Conservation (phyloP, 1,139 yeast species). For the Hansenula lynferdii region DNA sequence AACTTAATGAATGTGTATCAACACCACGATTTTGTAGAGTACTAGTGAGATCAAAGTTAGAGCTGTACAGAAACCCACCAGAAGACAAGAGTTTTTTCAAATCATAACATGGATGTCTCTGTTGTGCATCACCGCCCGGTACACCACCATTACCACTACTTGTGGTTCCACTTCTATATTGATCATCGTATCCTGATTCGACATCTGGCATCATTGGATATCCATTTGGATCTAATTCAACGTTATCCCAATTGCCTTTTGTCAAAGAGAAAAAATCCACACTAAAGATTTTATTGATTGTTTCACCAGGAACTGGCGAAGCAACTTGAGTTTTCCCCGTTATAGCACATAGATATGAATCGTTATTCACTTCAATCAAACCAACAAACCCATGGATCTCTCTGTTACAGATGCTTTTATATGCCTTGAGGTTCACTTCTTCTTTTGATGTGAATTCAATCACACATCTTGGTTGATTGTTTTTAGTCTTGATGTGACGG, state of each 20-base stretch:
- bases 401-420: conserved; percentile 44
- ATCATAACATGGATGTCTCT: conserved; percentile 83
- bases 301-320: conserved; percentile 70
- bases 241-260: conserved; percentile 73
- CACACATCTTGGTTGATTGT: conserved; percentile 37
- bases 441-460: conserved; percentile 45
- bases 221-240: conserved; percentile 62
- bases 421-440: conserved; percentile 33
- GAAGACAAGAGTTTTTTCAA: conserved; percentile 71
- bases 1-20: conserved; percentile 35
- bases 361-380: conserved; percentile 59
- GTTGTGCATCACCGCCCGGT: too few species aligned
- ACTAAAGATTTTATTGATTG: conserved; percentile 72
- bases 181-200: conserved; percentile 14
- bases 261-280: conserved; percentile 84
- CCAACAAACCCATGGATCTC: conserved; percentile 84
- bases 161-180: conserved; percentile 6
- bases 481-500: conserved; percentile 29
- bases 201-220: conserved; percentile 37
- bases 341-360: conserved; percentile 74
- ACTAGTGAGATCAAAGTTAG: conserved; percentile 88
- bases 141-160: not conserved
- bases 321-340: conserved; percentile 81
- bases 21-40: conserved; percentile 72
- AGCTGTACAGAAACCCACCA: conserved; percentile 90